These are phyloP conservation scores for Paraphoma sp. DNA, from an alignment of 2,329 filamentous ascomycete species.

Conservation along the genomic window DNA sequence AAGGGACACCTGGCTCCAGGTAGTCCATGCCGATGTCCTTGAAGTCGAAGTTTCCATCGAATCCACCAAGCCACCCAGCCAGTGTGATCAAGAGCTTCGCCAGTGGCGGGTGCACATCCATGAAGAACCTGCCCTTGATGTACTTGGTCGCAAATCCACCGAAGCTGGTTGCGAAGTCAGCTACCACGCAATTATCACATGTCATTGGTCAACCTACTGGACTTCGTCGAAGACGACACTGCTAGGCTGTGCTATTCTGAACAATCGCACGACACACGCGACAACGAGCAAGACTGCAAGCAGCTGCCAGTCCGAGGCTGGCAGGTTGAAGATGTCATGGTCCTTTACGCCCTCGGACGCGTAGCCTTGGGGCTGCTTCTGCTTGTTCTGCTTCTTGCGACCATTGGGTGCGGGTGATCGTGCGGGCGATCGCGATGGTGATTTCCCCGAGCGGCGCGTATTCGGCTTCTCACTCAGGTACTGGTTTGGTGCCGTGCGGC, in stretches of 20 bases:
- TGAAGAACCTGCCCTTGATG: conserved; percentile 99
- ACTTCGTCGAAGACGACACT: conserved; percentile 99
- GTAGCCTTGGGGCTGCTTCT: conserved; percentile 60
- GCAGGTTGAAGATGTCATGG: conserved; percentile 90
- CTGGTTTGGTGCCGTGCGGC: conserved; percentile 33
- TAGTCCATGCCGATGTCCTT: conserved; percentile 99
- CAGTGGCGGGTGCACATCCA: conserved; percentile 98
- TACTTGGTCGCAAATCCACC: conserved; percentile 98
- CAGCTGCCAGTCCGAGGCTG: conserved; percentile 81
- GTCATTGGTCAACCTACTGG: conserved; percentile 72
- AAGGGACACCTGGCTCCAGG: conserved; percentile 89
- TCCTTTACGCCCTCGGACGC: conserved; percentile 81
- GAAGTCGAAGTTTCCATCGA: conserved; percentile 96
- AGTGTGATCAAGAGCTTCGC: conserved; percentile 97
- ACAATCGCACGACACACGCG: conserved; percentile 81
- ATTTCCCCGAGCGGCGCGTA: conserved; percentile 41
- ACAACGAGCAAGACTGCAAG: conserved; percentile 76
- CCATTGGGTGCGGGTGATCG: conserved; percentile 27
- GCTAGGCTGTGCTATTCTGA: conserved; percentile 93
- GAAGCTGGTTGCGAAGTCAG: conserved; percentile 68
- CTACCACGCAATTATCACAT: not conserved
- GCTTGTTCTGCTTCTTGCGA: conserved; percentile 46
- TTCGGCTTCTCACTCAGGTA: conserved; percentile 42
- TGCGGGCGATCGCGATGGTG: conserved; percentile 42
- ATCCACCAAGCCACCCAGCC: conserved; percentile 92